Base-by-base conservation (phyloP, 2,329 filamentous ascomycete genomes). In the Cladosporium sp. region DNA sequence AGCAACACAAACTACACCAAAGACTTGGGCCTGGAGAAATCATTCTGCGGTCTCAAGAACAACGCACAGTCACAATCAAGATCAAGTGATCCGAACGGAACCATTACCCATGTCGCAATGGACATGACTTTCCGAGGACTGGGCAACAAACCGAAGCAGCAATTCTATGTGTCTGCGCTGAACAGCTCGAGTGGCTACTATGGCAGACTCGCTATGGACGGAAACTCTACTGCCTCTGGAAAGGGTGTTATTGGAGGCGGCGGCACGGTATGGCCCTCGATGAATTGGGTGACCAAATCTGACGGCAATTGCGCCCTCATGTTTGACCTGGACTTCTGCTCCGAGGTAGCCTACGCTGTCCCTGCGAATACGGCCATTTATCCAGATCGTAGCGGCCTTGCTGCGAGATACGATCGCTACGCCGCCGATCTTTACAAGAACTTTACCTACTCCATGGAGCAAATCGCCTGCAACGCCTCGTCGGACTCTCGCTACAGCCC, bases 311-410 rank as follows among this genome's bases (percentile, higher is more conserved):
- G 95, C 77, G 90, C 90, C 67, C 85, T 99, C 49, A 84, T 98
- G 55, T 93, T 89, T 77, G 89, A 96, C 74, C 87, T 99, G n/a
- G 83, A 88, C 0, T 96, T 98, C 78, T 99, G 95, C 80, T 86
- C 90, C 71, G 88, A 94, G 72, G 90, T 94, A 58, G 92, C 94
- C 60, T 97, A 97, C 75, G 91, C 94, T 7, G 95, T 97, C 0
- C 95, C 95, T 0, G 89, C 90, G 49, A 96, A 96, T 73, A 84
- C 87, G 1, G 79, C 82, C 41, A 86, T 82, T 55, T 88, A 87
- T 70, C 82, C 86, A 63, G 87, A 88, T 71, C 80, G 84, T 59
- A 82, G 85, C 1, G 80, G 82, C 21, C 85, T 99, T 10, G 88
- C 86, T 4, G 78, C 82, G 3, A 86, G 90, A 66, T 99, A 98